Evolutionary conservation across 306 rosid species (phyloP), one percentile per base, ranked within the genome.

Genomic region (Cucumis cinereus): DNA sequence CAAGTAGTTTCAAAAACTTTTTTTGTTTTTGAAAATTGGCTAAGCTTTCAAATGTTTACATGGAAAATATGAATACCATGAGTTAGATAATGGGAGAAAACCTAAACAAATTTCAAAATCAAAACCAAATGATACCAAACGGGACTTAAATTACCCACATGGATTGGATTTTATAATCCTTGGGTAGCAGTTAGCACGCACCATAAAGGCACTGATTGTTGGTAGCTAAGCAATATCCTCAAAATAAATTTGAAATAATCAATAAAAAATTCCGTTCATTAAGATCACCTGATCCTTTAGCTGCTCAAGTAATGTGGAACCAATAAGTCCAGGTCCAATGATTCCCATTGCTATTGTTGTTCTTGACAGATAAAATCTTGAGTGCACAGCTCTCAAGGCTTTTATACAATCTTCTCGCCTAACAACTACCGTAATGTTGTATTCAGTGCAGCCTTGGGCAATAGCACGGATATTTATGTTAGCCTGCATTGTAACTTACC

Each of bases 401-500:
- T 89, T 92, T 81, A 94, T 87, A 81, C 97, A 92, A 80, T 94
- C 97, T 82, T 92, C 99, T 70, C 96, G 86, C 89, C 88, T 94
- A 57, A 94, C 17, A 36, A 94, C 97, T 40, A 94, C 96, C 16
- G 99, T 94, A 10, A 94, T 88, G 81, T 94, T 94, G 86, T 92
- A 92, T 90, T 94, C 99, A 7, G 92, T 84, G 81, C 99, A 94
- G 83, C 99, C 99, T 88, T 94, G 99, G 63, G 99, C 99, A 77
- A 94, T 94, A 73, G 99, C 99, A 38, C 99, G 99, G 57, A 94
- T 94, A 83, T 94, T 94, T 68, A 94, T 86, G 82, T 81, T 92
- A 67, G 99, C 99, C 99, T 94, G 92, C 87, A 83, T 54, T 12
- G 47, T 64, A 60, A 69, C 73, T 83, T 77, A 75, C 53, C 75